phyloP scores from a whole-genome alignment of 2,329 filamentous ascomycete species.

The Fusarium odoratissimum region DNA sequence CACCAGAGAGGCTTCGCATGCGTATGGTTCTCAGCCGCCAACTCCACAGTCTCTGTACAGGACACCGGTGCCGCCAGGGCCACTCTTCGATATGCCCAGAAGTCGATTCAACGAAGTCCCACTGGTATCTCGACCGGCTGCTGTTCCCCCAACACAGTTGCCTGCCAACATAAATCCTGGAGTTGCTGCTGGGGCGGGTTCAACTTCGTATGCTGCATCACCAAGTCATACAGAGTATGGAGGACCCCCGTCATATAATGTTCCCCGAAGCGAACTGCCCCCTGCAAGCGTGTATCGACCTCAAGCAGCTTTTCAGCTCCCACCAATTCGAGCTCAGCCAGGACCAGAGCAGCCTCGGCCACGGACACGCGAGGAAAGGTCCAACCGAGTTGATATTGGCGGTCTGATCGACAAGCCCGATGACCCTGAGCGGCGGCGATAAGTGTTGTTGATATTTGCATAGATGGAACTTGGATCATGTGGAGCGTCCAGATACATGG shows the following conservation, averaged over 20 bases:
- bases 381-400: slow-evolving; percentile 68
- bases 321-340: slow-evolving; percentile 59
- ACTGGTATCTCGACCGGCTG: slow-evolving; percentile 37
- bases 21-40: slow-evolving; percentile 53
- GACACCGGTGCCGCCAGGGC: slow-evolving; percentile 58
- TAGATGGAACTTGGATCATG: slow-evolving; percentile 28
- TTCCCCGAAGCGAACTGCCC: slow-evolving; percentile 64
- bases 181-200: slow-evolving; percentile 7
- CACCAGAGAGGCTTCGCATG: slow-evolving; percentile 55
- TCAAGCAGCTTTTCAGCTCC: slow-evolving; percentile 57
- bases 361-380: slow-evolving; percentile 60
- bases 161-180: slow-evolving; percentile 48
- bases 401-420: slow-evolving; percentile 70
- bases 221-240: slow-evolving; percentile 59
- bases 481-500: not conserved
- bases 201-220: slow-evolving; percentile 57
- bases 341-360: slow-evolving; percentile 46
- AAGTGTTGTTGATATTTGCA: slow-evolving; percentile 27
- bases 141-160: slow-evolving; percentile 46
- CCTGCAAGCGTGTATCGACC: slow-evolving; percentile 49
- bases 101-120: slow-evolving; percentile 53
- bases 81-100: slow-evolving; percentile 60
- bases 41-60: slow-evolving; percentile 51
- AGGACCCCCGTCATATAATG: slow-evolving; percentile 62
- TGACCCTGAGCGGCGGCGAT: slow-evolving; percentile 47